Conservation (phyloP, 352 stramenopile species). For the Phytophthora pseudosyringae region DNA sequence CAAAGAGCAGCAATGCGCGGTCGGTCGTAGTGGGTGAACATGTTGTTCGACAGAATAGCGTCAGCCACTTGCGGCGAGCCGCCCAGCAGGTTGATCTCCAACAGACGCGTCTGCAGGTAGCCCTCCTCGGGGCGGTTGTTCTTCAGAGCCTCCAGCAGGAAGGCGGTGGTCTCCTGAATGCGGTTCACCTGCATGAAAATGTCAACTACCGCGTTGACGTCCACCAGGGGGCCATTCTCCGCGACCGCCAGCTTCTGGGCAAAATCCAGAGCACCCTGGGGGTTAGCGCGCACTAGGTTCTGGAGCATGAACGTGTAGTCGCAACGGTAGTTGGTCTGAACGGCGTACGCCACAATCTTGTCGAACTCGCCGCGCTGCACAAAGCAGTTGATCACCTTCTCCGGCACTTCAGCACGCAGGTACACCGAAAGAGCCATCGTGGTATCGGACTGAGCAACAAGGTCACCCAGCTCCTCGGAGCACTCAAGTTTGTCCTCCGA, state of each 20-base stretch:
- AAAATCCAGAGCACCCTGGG: conserved; percentile 97
- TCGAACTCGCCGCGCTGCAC: conserved; percentile 99
- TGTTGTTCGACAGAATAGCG: conserved; percentile 99
- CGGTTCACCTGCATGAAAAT: conserved; percentile 99
- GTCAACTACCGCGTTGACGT: conserved; percentile 99
- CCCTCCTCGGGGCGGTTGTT: conserved; percentile 99
- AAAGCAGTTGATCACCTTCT: conserved; percentile 99
- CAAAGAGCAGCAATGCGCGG: conserved; percentile 98
- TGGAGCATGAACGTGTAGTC: conserved; percentile 99
- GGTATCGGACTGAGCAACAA: conserved; percentile 95
- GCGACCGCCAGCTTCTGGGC: conserved; percentile 98
- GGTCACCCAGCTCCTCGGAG: conserved; percentile 97
- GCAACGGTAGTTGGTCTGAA: conserved; percentile 97
- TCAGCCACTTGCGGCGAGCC: conserved; percentile 99
- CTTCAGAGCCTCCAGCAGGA: conserved; percentile 99
- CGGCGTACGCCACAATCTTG: conserved; percentile 97
- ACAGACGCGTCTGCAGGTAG: conserved; percentile 99
- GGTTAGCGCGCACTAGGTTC: conserved; percentile 98
- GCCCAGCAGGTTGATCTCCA: conserved; percentile 99
- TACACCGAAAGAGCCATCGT: conserved; percentile 99
- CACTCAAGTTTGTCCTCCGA: conserved; percentile 99
- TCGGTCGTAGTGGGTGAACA: conserved; percentile 99
- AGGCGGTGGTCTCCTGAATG: conserved; percentile 99
- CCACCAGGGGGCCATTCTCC: conserved; percentile 94
- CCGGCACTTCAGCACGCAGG: conserved; percentile 96